Evolutionary conservation across 805 yeast genomes (phyloP).

Genomic region (Wickerhamiella occidentalis): DNA sequence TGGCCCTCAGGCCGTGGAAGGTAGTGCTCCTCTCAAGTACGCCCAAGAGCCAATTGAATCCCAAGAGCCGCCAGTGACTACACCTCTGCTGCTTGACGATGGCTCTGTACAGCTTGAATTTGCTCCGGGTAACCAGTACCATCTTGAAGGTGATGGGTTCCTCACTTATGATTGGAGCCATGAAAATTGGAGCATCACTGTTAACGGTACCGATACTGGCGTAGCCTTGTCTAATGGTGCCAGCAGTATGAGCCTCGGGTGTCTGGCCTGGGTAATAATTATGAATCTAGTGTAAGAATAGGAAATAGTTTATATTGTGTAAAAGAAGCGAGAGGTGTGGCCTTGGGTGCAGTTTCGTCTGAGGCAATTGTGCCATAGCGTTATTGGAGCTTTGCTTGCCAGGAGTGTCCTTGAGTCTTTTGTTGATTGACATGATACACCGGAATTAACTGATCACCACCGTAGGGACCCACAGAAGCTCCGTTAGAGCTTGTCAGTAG

Average conservation of each 20-base stretch:
- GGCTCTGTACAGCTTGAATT: not conserved
- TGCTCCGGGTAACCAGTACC: not conserved
- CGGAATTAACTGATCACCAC: no score
- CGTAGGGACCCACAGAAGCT: no score
- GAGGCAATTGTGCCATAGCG: no score
- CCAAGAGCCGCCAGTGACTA: not conserved
- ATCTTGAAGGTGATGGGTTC: not conserved
- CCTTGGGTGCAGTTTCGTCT: no score
- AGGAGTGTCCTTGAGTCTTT: no score
- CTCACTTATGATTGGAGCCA: slow-evolving; percentile 2
- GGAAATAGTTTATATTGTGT: no score
- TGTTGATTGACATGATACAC: no score
- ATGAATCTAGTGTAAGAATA: not conserved
- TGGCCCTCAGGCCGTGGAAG: not conserved
- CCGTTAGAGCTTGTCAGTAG: no score
- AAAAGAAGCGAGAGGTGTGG: no score
- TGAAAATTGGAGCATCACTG: not conserved
- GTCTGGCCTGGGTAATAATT: not conserved
- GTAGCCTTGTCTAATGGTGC: not conserved
- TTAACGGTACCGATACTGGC: not conserved
- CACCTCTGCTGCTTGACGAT: not conserved
- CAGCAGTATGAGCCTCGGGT: not conserved
- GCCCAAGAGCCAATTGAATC: not conserved
- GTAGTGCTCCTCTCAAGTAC: not conserved
- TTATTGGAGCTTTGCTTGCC: no score